Percentiles rank a stretch among this genome's conserved stretches.
Evolutionary conservation across 2,329 filamentous ascomycete genomes (phyloP).

Genomic region (Hypoxylon sp.): DNA sequence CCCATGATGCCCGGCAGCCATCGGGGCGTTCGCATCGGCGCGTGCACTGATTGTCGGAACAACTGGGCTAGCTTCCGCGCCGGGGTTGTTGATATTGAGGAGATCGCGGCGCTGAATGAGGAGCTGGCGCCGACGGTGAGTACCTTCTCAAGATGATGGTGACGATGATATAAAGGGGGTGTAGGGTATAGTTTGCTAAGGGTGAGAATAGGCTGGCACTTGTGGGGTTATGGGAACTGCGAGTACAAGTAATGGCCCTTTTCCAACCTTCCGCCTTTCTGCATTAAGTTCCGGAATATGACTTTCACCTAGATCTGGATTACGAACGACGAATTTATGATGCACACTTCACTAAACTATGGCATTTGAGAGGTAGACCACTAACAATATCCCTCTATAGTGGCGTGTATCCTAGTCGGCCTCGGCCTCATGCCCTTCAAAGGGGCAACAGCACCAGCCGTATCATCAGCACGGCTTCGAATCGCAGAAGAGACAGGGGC

Average conservation of each 20-base stretch:
- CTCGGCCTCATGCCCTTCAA: constrained; percentile 84
- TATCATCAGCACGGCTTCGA: constrained; percentile 81
- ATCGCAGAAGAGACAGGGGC: constrained; percentile 81
- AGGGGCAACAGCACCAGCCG: constrained; percentile 82
- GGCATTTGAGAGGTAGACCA: neutral
- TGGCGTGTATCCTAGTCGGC: constrained; percentile 85
- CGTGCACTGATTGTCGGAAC: constrained; percentile 80
- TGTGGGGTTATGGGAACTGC: constrained; percentile 95
- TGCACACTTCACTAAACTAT: no score
- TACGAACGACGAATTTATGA: no score
- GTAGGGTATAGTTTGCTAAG: constrained; percentile 16
- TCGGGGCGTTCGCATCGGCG: constrained; percentile 73
- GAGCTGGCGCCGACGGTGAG: constrained; percentile 77
- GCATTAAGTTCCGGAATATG: no score
- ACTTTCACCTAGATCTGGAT: no score
- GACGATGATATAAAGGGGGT: neutral
- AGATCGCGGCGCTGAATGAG: constrained; percentile 77
- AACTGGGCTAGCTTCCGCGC: constrained; percentile 79
- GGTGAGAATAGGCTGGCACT: constrained; percentile 69
- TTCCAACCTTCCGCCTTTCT: no score
- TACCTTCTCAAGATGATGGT: neutral
- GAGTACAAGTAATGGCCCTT: constrained; percentile 69
- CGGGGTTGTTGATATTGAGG: constrained; percentile 76
- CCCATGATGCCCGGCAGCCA: constrained; percentile 82
- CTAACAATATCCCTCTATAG: constrained; percentile 12